phyloP scores from a whole-genome alignment of 371 early-diverging fungal genomes.

The Circinella umbellata region DNA sequence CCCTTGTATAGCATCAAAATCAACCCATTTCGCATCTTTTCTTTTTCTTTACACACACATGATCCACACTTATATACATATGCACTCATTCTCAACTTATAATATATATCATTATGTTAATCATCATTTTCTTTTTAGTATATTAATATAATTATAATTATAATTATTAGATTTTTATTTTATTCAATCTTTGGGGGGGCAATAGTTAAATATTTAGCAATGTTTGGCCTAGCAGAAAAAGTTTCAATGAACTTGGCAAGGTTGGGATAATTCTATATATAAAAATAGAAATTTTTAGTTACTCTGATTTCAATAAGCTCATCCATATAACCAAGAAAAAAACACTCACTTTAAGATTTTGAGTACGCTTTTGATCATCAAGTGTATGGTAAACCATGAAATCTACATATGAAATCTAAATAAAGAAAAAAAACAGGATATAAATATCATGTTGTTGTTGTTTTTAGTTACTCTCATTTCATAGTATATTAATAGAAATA shows the following conservation, averaged over 20 bases:
- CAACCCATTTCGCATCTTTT: no score
- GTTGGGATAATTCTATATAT: constrained; percentile 15
- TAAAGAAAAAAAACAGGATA: neutral
- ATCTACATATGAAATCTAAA: constrained; percentile 22
- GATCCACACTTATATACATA: no score
- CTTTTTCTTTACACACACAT: no score
- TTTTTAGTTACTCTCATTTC: neutral
- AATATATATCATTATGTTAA: no score
- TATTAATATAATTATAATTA: neutral
- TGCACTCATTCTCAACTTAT: no score
- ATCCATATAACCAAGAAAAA: no score
- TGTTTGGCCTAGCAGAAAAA: neutral
- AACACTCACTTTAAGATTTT: neutral
- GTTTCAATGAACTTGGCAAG: constrained; percentile 15
- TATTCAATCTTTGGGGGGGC: neutral
- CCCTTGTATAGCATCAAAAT: no score
- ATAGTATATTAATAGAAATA: neutral
- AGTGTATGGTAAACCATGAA: constrained; percentile 20
- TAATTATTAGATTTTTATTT: neutral
- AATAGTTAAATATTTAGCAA: neutral
- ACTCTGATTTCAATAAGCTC: no score
- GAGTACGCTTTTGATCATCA: constrained; percentile 6
- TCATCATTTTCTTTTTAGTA: no score
- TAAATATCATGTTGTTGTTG: neutral
- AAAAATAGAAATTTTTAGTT: neutral